A percentile compares a stretch with the other conserved stretches of the same genome.
These are phyloP conservation scores for Monosporascus sp. DNA, from an alignment of 2,329 filamentous ascomycete species.

Conservation along the genomic window DNA sequence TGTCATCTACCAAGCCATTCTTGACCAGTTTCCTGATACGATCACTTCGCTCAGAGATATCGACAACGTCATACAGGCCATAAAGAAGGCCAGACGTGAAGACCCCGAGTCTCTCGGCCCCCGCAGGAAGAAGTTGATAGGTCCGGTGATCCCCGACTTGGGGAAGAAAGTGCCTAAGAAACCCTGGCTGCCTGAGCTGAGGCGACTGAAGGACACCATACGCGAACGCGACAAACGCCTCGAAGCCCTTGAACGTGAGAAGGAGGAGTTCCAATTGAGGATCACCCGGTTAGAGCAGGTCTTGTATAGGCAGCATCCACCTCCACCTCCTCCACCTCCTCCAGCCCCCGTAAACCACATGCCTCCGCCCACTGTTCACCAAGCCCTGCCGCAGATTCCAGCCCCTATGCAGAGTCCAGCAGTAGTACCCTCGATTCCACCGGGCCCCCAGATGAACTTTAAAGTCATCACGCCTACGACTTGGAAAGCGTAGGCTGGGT, in stretches of 20 bases:
- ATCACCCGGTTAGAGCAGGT: background rate
- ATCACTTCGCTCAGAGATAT: background rate
- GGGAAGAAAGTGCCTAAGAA: background rate
- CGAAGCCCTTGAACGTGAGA: background rate
- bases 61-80: background rate
- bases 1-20: background rate
- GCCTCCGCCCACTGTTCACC: background rate
- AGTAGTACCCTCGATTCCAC: background rate
- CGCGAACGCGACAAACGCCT: background rate
- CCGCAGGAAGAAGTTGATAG: background rate
- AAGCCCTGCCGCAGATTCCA: background rate
- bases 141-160: background rate
- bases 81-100: background rate
- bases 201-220: background rate
- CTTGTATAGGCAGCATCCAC: background rate
- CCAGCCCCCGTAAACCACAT: background rate
- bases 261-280: background rate
- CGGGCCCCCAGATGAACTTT: background rate
- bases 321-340: background rate
- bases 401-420: background rate
- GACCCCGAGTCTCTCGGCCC: background rate
- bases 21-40: background rate
- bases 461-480: background rate
- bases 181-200: background rate
- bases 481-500: background rate